Conservation (phyloP, 2,329 filamentous ascomycete genomes). For the Verticillium alfalfae region DNA sequence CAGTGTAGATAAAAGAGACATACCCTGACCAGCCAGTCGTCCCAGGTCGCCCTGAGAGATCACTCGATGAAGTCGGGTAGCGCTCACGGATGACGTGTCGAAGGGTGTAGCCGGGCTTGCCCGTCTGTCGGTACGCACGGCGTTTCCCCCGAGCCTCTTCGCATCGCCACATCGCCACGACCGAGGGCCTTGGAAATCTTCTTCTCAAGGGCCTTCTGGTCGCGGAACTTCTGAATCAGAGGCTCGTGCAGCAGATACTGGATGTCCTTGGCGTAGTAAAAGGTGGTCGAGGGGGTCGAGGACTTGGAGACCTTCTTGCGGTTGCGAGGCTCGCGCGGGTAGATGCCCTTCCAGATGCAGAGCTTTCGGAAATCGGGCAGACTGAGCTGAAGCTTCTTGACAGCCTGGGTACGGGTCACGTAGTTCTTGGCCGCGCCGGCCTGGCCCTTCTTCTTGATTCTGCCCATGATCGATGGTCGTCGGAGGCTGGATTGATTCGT, state of each 20-base stretch:
- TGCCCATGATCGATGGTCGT: slow-evolving; percentile 48
- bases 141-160: slow-evolving; percentile 78
- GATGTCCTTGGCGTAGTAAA: slow-evolving; percentile 90
- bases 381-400: slow-evolving; percentile 96
- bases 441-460: slow-evolving; percentile 88
- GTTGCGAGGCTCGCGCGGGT: slow-evolving; percentile 92
- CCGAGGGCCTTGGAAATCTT: slow-evolving; percentile 93
- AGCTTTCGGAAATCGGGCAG: slow-evolving; percentile 95
- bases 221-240: slow-evolving; percentile 87
- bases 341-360: slow-evolving; percentile 99
- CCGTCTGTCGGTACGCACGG: slow-evolving; percentile 80
- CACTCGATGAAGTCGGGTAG: slow-evolving; percentile 97
- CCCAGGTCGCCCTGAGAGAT: too few species aligned
- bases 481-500: neutral
- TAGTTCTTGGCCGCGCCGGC: slow-evolving; percentile 96
- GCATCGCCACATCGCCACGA: slow-evolving; percentile 87
- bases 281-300: slow-evolving; percentile 85
- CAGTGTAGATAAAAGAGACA: too few species aligned
- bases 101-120: slow-evolving; percentile 88
- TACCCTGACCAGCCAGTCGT: too few species aligned
- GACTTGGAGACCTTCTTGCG: slow-evolving; percentile 96
- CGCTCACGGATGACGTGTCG: slow-evolving; percentile 95
- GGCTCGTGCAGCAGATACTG: slow-evolving; percentile 98
- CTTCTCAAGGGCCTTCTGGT: slow-evolving; percentile 94
- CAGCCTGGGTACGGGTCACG: slow-evolving; percentile 92